Evolutionary conservation across 192 early-diverging fungal species (phyloP).

Genomic region (Backusella tarrabulga): DNA sequence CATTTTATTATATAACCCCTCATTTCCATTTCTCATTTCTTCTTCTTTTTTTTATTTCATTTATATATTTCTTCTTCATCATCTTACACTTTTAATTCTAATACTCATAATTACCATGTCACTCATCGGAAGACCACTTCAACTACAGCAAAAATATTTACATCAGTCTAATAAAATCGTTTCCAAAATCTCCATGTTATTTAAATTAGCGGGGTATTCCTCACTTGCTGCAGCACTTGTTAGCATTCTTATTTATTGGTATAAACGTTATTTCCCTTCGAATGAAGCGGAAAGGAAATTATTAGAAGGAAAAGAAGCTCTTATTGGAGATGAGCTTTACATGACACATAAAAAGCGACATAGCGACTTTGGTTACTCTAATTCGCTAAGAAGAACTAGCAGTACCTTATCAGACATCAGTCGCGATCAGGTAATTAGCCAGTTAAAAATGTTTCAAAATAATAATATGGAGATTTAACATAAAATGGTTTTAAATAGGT

Average conservation of each 20-base stretch:
- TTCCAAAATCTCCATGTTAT: conserved; percentile 16
- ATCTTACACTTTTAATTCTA: neutral
- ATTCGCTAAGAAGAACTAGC: neutral
- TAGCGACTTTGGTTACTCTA: neutral
- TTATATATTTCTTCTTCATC: neutral
- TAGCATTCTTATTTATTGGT: conserved; percentile 18
- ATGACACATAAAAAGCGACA: neutral
- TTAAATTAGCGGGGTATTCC: conserved; percentile 27
- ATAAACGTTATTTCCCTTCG: conserved; percentile 1
- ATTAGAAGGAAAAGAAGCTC: neutral
- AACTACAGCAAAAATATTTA: conserved; percentile 2
- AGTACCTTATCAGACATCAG: neutral
- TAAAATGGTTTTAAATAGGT: neutral
- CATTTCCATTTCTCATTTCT: conserved; percentile 4
- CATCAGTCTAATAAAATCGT: conserved; percentile 7
- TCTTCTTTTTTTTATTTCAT: neutral
- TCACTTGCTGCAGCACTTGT: conserved; percentile 29
- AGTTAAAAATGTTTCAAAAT: neutral
- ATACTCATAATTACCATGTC: neutral
- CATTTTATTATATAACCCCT: neutral
- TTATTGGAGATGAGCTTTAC: neutral
- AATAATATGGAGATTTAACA: neutral
- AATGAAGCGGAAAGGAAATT: neutral
- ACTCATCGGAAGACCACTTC: neutral
- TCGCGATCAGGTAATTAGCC: neutral